Conservation (phyloP, 129 eudicot genomes). For the Flaveria trinervia region DNA sequence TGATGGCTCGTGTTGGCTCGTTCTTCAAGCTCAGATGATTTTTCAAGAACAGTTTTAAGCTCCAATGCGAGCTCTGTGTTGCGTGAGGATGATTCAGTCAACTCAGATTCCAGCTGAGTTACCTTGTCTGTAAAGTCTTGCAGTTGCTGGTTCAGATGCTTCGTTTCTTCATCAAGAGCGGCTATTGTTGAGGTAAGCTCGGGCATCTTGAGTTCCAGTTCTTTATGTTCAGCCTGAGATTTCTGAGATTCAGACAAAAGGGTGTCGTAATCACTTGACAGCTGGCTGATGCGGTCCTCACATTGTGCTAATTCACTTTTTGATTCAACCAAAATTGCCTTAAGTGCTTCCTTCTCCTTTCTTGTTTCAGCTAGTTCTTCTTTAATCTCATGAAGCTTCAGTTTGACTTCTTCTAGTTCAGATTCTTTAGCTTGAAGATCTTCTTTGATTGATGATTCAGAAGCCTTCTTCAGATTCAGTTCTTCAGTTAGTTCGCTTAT, state of each 20-base stretch:
- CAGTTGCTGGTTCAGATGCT: slow-evolving; percentile 10
- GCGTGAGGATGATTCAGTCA: slow-evolving; percentile 40
- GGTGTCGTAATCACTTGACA: slow-evolving; percentile 50
- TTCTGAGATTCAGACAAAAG: slow-evolving; percentile 45
- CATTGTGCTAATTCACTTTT: slow-evolving; percentile 50
- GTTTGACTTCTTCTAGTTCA: slow-evolving; percentile 53
- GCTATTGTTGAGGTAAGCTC: slow-evolving; percentile 45
- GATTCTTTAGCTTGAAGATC: slow-evolving; percentile 52
- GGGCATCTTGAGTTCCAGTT: slow-evolving; percentile 46
- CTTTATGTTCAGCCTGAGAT: slow-evolving; percentile 54
- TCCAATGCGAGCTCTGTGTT: slow-evolving; percentile 56
- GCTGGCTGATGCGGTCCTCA: slow-evolving; percentile 53
- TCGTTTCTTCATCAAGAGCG: slow-evolving; percentile 48
- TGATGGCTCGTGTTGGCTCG: slow-evolving; percentile 56
- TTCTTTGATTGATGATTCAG: slow-evolving; percentile 53
- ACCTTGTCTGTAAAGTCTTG: slow-evolving; percentile 33
- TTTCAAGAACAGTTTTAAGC: slow-evolving; percentile 51
- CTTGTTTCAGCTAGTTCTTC: slow-evolving; percentile 50
- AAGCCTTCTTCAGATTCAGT: slow-evolving; percentile 45
- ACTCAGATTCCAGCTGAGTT: slow-evolving; percentile 27
- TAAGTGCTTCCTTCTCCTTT: slow-evolving; percentile 43
- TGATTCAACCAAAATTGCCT: slow-evolving; percentile 4
- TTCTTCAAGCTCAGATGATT: slow-evolving; percentile 57
- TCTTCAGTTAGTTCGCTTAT: slow-evolving; percentile 58
- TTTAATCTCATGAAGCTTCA: slow-evolving; percentile 48